Evolutionary conservation across 169 alveolate species (phyloP), one percentile per base, ranked within the genome.

Genomic region (Cryptosporidium felis): DNA sequence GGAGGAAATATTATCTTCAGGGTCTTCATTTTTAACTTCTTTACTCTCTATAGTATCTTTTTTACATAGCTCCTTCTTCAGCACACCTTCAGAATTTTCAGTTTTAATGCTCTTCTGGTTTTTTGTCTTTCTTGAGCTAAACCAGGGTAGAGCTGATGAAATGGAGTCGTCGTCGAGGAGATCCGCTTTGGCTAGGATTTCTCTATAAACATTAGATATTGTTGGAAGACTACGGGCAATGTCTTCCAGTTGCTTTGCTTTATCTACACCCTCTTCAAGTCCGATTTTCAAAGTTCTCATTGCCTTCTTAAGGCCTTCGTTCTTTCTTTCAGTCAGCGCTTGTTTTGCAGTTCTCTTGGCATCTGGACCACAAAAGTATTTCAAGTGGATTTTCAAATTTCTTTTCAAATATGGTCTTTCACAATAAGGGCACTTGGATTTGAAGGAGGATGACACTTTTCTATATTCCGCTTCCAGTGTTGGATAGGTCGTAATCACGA

Each of bases 361-460:
- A 28, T 81, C 91, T 3, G 98, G 98, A 0, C 98, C 98, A 66
- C 98, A 95, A 88, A 93, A 93, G 62, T 95, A 94, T 58, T 82
- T 90, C 56, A 91, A 95, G 80, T 95, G 98, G 41, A 91, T 30
- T 18, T 47, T 45, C 40, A 95, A 91, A 82, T 92, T 94, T 59
- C 82, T 91, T 26, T 91, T 94, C 74, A 94, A 82, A 82, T 81
- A 95, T 74, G 93, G 82, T 32, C 96, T 91, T 3, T 93, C 95
- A 67, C 98, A 95, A 91, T 94, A 94, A 88, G 92, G 94, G 63
- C 94, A 93, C 10, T 91, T 58, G 6, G 80, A 23, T 46, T 93
- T 93, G 61, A 59, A 58, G 47, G 74, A 61, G 45, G 90, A 91
- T 16, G 81, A 60, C 30, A 90, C 89, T 41, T 63, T 89, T 49